Percentiles rank a stretch among this genome's conserved stretches.
Evolutionary conservation across 2,329 filamentous ascomycete genomes (phyloP).

Genomic region (Penicillium sp.): DNA sequence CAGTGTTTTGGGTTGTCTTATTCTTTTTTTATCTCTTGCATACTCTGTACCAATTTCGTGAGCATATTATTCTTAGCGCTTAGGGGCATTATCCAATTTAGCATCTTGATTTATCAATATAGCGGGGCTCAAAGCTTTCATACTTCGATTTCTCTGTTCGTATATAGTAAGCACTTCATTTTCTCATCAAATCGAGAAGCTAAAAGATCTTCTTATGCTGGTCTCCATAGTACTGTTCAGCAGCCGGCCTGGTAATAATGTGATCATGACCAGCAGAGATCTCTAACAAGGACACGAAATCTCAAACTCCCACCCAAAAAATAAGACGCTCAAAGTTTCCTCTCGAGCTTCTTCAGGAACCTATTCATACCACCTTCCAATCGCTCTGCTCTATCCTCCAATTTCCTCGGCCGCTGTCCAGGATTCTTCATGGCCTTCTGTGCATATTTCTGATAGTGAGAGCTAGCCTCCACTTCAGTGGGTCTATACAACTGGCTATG

Average conservation of each 20-base stretch:
- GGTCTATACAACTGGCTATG: slow-evolving; percentile 48
- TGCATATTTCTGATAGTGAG: slow-evolving; percentile 34
- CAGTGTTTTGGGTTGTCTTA: slow-evolving; percentile 2
- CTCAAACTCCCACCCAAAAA: not conserved
- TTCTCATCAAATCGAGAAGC: not conserved
- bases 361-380: slow-evolving; percentile 44
- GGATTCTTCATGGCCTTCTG: slow-evolving; percentile 33
- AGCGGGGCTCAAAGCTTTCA: slow-evolving; percentile 1
- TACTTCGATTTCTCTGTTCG: not conserved
- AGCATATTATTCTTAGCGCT: slow-evolving; percentile 11
- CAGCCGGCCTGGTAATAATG: not conserved
- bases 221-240: not conserved
- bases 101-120: slow-evolving; percentile 9
- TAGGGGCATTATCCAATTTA: slow-evolving; percentile 9
- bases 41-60: slow-evolving; percentile 7
- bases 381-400: slow-evolving; percentile 38
- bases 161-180: not conserved
- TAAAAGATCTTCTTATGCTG: not conserved
- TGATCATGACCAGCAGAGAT: not conserved
- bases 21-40: slow-evolving; percentile 5
- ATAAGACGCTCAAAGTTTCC: slow-evolving; percentile 27
- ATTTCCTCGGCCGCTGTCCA: slow-evolving; percentile 30
- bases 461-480: slow-evolving; percentile 41
- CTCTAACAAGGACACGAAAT: not conserved
- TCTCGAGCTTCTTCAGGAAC: slow-evolving; percentile 47